These are phyloP conservation scores for Alternaria ethzedia DNA, from an alignment of 2,329 filamentous ascomycete species.

Conservation along the genomic window DNA sequence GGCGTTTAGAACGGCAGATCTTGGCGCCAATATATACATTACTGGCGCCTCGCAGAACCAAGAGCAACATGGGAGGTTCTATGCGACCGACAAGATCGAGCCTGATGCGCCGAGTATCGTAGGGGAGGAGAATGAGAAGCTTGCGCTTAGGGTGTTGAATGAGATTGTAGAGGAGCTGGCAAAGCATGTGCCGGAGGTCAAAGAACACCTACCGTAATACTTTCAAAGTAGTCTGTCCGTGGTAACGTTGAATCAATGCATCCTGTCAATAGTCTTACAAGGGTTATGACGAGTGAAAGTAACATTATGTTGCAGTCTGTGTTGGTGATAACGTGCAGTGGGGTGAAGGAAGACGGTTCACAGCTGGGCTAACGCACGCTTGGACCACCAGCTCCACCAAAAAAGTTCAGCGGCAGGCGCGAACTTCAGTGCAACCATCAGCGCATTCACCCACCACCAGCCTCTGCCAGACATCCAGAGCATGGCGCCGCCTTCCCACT, in stretches of 20 bases:
- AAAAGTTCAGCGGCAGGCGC: slow-evolving; percentile 16
- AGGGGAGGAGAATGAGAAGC: not conserved
- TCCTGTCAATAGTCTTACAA: no score
- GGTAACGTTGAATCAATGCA: no score
- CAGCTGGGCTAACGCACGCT: slow-evolving; percentile 9
- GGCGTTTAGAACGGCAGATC: not conserved
- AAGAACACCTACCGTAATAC: not conserved
- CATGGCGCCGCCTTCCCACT: slow-evolving; percentile 45
- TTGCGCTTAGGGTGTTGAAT: not conserved
- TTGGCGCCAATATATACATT: not conserved
- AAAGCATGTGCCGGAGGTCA: not conserved
- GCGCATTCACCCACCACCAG: not conserved
- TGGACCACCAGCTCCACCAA: slow-evolving; percentile 16
- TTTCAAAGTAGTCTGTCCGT: not conserved
- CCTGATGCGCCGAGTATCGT: not conserved
- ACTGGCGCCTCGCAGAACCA: not conserved
- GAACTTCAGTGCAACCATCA: slow-evolving; percentile 4
- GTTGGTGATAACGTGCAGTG: no score
- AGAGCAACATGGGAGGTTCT: not conserved
- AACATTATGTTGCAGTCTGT: no score
- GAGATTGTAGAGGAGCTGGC: not conserved
- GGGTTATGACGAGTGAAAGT: no score
- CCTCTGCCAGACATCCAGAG: slow-evolving; percentile 6
- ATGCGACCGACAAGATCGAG: not conserved
- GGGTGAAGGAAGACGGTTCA: no score